A percentile compares a stretch with the other conserved stretches of the same genome.
Conservation (phyloP, 2,329 filamentous ascomycete genomes). For the Xylaria polymorpha region DNA sequence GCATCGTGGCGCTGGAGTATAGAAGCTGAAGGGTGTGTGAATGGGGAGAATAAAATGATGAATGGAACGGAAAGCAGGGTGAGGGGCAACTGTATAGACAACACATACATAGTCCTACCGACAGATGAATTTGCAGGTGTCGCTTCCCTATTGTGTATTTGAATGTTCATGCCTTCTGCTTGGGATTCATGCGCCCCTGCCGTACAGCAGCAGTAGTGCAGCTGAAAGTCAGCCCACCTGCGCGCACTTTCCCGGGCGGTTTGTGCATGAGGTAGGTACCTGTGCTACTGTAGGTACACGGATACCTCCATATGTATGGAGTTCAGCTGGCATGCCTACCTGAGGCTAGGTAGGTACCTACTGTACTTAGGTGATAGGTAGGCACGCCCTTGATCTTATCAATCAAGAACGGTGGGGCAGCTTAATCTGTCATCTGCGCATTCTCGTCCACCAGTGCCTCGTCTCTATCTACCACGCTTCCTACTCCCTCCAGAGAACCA, state of each 20-base stretch:
- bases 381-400: neutral
- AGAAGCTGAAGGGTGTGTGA: neutral
- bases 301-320: neutral
- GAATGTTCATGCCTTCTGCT: slow-evolving; percentile 23
- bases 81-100: neutral
- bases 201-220: slow-evolving; percentile 1
- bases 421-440: slow-evolving; percentile 9
- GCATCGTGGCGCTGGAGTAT: neutral
- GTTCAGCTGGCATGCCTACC: slow-evolving; percentile 5
- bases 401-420: slow-evolving; percentile 26
- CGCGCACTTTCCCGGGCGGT: neutral
- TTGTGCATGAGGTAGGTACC: slow-evolving; percentile 2
- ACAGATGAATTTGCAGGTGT: neutral
- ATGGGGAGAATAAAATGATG: neutral
- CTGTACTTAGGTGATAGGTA: neutral
- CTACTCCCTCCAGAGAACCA: neutral
- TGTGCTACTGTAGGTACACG: slow-evolving; percentile 3
- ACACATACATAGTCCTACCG: neutral
- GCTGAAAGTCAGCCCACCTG: slow-evolving; percentile 6
- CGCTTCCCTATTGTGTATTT: neutral
- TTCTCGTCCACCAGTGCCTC: neutral
- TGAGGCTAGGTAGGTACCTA: neutral
- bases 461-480: neutral
- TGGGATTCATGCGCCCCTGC: slow-evolving; percentile 1
- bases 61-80: neutral